Percentiles rank a stretch among this genome's conserved stretches.
These are phyloP conservation scores for Penicillium diatomitis DNA, from an alignment of 495 filamentous ascomycete species.

Conservation along the genomic window DNA sequence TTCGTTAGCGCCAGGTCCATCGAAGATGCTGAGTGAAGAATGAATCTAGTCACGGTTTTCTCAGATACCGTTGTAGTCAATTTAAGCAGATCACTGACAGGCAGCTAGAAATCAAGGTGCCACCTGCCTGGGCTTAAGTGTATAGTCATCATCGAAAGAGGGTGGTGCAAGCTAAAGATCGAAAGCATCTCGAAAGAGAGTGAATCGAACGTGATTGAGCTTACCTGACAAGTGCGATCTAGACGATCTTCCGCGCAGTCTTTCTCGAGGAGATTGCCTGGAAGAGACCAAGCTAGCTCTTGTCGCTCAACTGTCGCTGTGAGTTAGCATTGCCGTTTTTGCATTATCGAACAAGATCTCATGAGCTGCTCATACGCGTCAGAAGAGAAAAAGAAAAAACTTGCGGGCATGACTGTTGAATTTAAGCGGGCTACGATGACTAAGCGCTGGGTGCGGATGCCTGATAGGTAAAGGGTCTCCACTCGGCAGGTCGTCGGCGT, in stretches of 20 bases:
- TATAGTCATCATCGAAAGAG: conserved; percentile 37
- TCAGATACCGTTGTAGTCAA: conserved; percentile 99
- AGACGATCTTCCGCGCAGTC: too few species aligned
- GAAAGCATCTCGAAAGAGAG: conserved; percentile 6
- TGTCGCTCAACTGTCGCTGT: too few species aligned
- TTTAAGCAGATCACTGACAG: conserved; percentile 59
- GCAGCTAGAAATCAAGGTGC: conserved; percentile 66
- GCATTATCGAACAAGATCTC: conserved; percentile 5
- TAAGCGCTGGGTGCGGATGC: conserved; percentile 21
- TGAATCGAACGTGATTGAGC: conserved; percentile 7
- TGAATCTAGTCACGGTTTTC: conserved; percentile 26
- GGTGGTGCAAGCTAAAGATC: neutral
- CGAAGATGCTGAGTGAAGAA: conserved; percentile 2
- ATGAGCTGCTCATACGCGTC: conserved; percentile 2
- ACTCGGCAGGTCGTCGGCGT: neutral
- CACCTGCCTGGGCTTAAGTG: conserved; percentile 39
- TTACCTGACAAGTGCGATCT: neutral
- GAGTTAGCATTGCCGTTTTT: neutral
- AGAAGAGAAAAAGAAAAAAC: conserved; percentile 13
- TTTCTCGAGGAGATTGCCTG: too few species aligned
- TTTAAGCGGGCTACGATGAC: conserved; percentile 26
- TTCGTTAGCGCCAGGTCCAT: conserved; percentile 16
- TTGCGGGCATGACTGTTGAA: conserved; percentile 8
- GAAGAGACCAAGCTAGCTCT: too few species aligned
- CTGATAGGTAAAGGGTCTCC: neutral